phyloP scores from a whole-genome alignment of 345 rosid species.

The Corchorus olitorius region DNA sequence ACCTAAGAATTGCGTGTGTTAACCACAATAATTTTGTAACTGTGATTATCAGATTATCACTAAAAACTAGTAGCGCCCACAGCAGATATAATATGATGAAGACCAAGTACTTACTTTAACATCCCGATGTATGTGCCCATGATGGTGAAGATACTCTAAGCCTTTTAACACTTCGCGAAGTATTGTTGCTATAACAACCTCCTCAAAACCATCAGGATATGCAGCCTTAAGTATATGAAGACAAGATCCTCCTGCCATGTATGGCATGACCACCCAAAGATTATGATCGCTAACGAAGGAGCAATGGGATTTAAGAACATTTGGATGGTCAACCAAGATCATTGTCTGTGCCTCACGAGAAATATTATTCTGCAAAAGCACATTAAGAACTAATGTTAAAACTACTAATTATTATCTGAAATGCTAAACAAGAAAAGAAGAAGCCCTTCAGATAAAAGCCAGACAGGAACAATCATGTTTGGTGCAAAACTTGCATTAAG shows the following conservation, averaged over 20 bases:
- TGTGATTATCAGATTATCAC: background rate
- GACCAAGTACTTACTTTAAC: conserved; percentile 65
- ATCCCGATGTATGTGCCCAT: conserved; percentile 97
- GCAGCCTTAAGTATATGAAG: conserved; percentile 97
- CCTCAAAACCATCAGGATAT: conserved; percentile 94
- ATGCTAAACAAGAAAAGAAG: background rate
- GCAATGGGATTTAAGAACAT: conserved; percentile 90
- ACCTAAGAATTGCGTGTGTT: background rate
- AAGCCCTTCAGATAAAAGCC: background rate
- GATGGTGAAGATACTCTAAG: conserved; percentile 95
- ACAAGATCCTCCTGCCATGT: conserved; percentile 97
- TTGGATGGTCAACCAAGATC: conserved; percentile 91
- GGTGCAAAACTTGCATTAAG: background rate
- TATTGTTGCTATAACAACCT: conserved; percentile 80
- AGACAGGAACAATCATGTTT: background rate
- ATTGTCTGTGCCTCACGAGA: conserved; percentile 96
- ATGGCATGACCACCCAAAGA: conserved; percentile 98
- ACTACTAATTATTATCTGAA: background rate
- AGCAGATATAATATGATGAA: conserved; percentile 1
- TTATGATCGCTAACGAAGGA: conserved; percentile 91
- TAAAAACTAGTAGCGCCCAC: background rate
- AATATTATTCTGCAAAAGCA: conserved; percentile 54
- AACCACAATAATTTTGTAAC: background rate
- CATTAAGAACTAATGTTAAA: background rate
- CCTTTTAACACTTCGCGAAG: conserved; percentile 89